Evolutionary conservation across 2,329 filamentous ascomycete genomes (phyloP), one percentile per base, ranked within the genome.

Genomic region (Aspergillus spinulosporus): DNA sequence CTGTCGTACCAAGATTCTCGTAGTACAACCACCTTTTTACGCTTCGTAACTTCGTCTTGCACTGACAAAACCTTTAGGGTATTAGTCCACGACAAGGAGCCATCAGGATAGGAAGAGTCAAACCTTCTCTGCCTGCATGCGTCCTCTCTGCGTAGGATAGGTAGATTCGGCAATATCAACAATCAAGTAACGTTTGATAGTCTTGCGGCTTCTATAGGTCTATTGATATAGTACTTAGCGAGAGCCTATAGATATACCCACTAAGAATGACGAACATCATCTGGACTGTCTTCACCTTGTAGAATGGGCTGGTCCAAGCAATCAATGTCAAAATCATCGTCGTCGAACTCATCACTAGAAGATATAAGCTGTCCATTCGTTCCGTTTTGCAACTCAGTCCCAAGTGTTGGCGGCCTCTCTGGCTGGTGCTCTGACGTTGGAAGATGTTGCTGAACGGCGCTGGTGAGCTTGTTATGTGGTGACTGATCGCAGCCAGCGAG

Each of bases 1-100:
- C 90, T 96, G 47, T 93, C 88, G 59, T 85, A 83, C 94, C 94
- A 99, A 48, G 90, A 89, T 56, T 90, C 90, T 57, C 93, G 86
- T 34, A 99, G 82, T 52, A 87, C 84, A 31, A 97, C 86, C 1
- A 84, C 85, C 64, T 83, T 88, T 60, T 82, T 80, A 5, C 78
- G 73, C 58, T 88, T 86, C 0, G 83, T 86, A 57, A 82, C 85
- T 63, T 97, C 92, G 50, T 89, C 86, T 73, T 92, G 86, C 28
- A 96, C 88, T n/a, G 89, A 75, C 3, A 99, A 78, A 44, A 95
- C 82, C 89, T 95, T 58, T 45, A 54, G 39, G 46, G 45, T 50
- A 59, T 73, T 56, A 72, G 66, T 55, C 15, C 28, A 26, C 28
- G 15, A 14, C 42, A 8, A 14, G 21, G 9, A 8, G 21, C 28